These are phyloP conservation scores for Secale cereale DNA, from an alignment of 176 grass and related monocot species.

Conservation along the genomic window DNA sequence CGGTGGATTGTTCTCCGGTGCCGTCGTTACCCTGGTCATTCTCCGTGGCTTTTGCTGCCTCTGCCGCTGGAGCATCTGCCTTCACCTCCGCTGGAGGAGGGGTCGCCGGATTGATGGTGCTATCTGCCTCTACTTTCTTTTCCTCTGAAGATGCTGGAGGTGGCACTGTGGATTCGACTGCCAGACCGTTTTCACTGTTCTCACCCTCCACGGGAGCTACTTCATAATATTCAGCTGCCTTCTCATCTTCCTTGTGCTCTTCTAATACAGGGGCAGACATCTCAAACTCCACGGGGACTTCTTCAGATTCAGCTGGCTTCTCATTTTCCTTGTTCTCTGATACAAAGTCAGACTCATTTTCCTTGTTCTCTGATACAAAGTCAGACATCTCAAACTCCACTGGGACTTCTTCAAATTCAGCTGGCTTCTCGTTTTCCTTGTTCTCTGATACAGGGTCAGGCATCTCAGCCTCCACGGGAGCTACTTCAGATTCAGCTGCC, in stretches of 20 bases:
- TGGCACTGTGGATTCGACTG: background rate
- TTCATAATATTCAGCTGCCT: conserved; percentile 18
- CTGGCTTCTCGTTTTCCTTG: background rate
- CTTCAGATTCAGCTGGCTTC: conserved; percentile 22
- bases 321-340: background rate
- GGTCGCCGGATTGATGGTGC: background rate
- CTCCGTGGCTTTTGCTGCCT: background rate
- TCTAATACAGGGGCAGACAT: background rate
- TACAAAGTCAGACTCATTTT: background rate
- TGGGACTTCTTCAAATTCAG: background rate
- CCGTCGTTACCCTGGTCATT: background rate
- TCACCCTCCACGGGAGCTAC: conserved; percentile 9
- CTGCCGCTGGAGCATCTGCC: conserved; percentile 14
- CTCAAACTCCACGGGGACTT: background rate
- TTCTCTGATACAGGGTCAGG: background rate
- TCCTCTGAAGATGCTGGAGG: background rate
- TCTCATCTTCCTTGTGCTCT: conserved; percentile 7
- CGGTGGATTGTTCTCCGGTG: background rate
- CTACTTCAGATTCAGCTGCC: background rate
- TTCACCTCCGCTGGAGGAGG: conserved; percentile 10
- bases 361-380: background rate
- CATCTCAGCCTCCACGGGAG: background rate
- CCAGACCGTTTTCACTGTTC: background rate
- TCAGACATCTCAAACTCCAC: background rate
- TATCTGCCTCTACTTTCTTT: conserved; percentile 24